Evolutionary conservation across 1,284 basidiomycete species (phyloP).

Genomic region (Apiotrichum gracile): DNA sequence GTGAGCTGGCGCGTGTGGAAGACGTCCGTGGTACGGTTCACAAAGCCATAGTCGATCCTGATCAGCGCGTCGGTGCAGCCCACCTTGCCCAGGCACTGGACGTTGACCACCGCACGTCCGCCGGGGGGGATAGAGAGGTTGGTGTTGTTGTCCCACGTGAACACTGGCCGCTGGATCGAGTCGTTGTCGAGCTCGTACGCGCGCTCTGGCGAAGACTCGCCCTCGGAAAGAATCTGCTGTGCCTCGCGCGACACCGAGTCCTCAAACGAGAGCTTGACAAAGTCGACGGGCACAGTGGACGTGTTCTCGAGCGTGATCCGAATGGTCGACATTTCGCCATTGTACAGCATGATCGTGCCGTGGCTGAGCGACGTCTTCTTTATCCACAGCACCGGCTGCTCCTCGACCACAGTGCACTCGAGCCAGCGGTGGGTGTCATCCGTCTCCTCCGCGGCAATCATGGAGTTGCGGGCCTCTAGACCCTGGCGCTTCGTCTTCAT

Average conservation of each 20-base stretch:
- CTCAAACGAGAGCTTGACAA: constrained; percentile 74
- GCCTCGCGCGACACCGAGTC: constrained; percentile 77
- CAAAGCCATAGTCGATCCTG: constrained; percentile 74
- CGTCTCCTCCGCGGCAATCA: not conserved
- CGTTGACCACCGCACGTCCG: constrained; percentile 60
- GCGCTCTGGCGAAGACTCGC: constrained; percentile 71
- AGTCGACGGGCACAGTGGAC: constrained; percentile 73
- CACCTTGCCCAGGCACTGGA: constrained; percentile 78
- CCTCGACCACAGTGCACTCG: constrained; percentile 59
- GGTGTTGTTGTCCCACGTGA: constrained; percentile 60
- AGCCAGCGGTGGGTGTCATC: constrained; percentile 26
- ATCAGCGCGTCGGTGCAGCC: constrained; percentile 75
- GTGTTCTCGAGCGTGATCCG: constrained; percentile 83
- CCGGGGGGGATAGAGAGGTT: constrained; percentile 60
- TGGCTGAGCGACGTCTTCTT: constrained; percentile 80
- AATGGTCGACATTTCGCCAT: constrained; percentile 82
- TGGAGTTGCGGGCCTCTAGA: constrained; percentile 26
- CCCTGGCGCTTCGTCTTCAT: constrained; percentile 34
- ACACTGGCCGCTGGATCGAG: constrained; percentile 68
- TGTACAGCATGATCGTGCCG: constrained; percentile 85
- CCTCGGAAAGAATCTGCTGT: constrained; percentile 69
- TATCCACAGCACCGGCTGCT: constrained; percentile 79
- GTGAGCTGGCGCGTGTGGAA: constrained; percentile 79
- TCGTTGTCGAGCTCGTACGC: constrained; percentile 86
- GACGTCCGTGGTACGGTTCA: constrained; percentile 49